Conservation (phyloP, 129 eudicot genomes). For the Chrysanthemum lavandulifolium region DNA sequence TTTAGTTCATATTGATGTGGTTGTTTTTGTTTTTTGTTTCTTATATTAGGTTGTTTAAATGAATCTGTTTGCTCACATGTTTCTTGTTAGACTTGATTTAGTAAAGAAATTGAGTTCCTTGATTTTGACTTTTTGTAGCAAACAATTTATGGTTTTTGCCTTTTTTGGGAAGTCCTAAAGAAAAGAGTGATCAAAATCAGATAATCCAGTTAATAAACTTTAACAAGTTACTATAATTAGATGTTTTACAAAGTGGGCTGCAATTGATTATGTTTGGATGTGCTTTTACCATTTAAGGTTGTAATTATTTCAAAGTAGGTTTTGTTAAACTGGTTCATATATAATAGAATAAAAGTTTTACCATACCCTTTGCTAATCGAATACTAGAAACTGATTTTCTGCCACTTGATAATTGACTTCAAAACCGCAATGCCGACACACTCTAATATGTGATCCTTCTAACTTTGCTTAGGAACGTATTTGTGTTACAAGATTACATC, state of each 20-base stretch:
- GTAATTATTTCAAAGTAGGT: too few species aligned
- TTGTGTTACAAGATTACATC: background rate
- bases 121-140: slow-evolving; percentile 13
- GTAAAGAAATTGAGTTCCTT: background rate
- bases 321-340: too few species aligned
- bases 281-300: too few species aligned
- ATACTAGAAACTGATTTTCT: too few species aligned
- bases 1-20: slow-evolving; percentile 12
- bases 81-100: slow-evolving; percentile 4
- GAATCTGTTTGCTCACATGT: background rate
- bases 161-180: too few species aligned
- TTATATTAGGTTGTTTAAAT: slow-evolving; percentile 6
- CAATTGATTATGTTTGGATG: too few species aligned
- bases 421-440: background rate
- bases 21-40: slow-evolving; percentile 6
- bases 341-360: too few species aligned
- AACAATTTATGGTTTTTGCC: background rate
- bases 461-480: background rate
- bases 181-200: too few species aligned
- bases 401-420: too few species aligned
- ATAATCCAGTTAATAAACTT: too few species aligned
- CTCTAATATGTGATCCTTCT: background rate
- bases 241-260: background rate
- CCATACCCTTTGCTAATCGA: too few species aligned
- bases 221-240: background rate